These are phyloP conservation scores for Begonia loranthoides DNA, from an alignment of 306 rosid genomes.

Conservation along the genomic window DNA sequence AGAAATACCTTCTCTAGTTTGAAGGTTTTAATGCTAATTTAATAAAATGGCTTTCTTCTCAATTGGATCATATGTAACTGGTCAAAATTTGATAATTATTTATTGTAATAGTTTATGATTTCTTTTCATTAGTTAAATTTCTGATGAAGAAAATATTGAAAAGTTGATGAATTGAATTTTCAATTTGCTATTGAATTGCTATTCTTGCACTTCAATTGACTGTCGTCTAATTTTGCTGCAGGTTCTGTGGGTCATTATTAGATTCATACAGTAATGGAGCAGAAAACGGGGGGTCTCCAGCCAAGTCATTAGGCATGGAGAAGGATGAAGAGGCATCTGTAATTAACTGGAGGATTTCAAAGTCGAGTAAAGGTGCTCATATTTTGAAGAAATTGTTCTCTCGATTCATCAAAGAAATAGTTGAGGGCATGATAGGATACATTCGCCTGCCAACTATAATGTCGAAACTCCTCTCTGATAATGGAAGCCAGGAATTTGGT, in stretches of 20 bases:
- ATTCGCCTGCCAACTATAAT: constrained; percentile 88
- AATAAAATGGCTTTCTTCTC: too few relatives aligned
- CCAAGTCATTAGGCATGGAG: constrained; percentile 29
- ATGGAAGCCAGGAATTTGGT: constrained; percentile 89
- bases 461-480: constrained; percentile 92
- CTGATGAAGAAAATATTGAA: too few relatives aligned
- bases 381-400: constrained; percentile 64
- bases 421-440: constrained; percentile 93
- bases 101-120: too few relatives aligned
- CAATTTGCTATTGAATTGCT: too few relatives aligned
- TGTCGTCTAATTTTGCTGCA: constrained; percentile 11
- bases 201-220: background rate
- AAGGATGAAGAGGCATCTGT: constrained; percentile 30
- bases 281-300: constrained; percentile 24
- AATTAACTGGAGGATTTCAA: constrained; percentile 70
- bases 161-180: too few relatives aligned
- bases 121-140: too few relatives aligned
- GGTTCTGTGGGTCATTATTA: constrained; percentile 84
- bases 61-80: too few relatives aligned
- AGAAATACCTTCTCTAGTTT: too few relatives aligned
- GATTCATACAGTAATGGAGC: constrained; percentile 36
- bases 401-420: constrained; percentile 83
- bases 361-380: constrained; percentile 35
- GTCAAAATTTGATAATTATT: too few relatives aligned
- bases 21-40: too few relatives aligned